phyloP scores from a whole-genome alignment of 2,329 filamentous ascomycete genomes.

The Botrytis aclada region DNA sequence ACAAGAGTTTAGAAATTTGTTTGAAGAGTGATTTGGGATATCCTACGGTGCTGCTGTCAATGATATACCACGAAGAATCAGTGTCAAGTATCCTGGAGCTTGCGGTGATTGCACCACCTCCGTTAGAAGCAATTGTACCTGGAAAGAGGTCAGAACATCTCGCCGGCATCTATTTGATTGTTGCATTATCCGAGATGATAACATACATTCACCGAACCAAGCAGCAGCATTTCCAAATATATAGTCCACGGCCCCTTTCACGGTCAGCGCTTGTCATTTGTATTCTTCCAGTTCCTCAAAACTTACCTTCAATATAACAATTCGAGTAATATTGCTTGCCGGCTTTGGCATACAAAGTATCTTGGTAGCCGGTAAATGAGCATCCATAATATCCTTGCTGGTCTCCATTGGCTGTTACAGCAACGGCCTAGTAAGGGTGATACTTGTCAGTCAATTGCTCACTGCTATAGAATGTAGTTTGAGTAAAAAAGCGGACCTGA shows the following conservation, averaged over 20 bases:
- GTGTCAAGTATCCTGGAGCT: background rate
- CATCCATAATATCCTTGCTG: slow-evolving; percentile 53
- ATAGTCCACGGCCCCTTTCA: slow-evolving; percentile 11
- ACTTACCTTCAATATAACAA: slow-evolving; percentile 50
- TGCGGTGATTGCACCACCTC: slow-evolving; percentile 11
- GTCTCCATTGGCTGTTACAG: slow-evolving; percentile 49
- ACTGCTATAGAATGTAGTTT: background rate
- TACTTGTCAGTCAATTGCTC: background rate
- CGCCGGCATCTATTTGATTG: background rate
- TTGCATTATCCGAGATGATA: background rate
- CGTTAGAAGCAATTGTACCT: slow-evolving; percentile 12
- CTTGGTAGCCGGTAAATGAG: slow-evolving; percentile 52
- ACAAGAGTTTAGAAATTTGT: background rate
- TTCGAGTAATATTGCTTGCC: slow-evolving; percentile 55
- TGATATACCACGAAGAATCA: slow-evolving; percentile 6
- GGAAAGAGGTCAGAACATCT: background rate
- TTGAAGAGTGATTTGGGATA: too few relatives aligned
- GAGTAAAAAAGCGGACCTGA: background rate
- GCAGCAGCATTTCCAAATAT: slow-evolving; percentile 12
- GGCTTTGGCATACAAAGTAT: slow-evolving; percentile 48
- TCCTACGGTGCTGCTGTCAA: slow-evolving; percentile 8
- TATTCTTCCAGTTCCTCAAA: background rate
- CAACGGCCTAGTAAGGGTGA: slow-evolving; percentile 44
- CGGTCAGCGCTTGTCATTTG: background rate
- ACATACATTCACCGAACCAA: slow-evolving; percentile 17